Conservation (phyloP, 2,329 filamentous ascomycete genomes). For the Colletotrichum musicola region DNA sequence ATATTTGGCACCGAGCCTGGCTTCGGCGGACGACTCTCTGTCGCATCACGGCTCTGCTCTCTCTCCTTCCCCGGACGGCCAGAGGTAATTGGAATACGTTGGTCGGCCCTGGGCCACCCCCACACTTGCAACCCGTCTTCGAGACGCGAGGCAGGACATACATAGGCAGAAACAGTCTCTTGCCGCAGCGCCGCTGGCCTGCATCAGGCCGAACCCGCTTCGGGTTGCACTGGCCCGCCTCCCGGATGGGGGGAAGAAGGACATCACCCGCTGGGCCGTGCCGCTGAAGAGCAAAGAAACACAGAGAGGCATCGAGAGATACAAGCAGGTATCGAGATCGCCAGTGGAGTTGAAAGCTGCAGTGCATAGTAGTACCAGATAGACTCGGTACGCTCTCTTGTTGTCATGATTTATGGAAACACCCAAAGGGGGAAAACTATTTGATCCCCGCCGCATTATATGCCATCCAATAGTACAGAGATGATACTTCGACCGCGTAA, state of each 20-base stretch:
- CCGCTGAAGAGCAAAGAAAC: not conserved
- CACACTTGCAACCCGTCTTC: not conserved
- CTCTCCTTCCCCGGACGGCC: too few species aligned
- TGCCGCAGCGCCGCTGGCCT: not conserved
- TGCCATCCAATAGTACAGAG: not conserved
- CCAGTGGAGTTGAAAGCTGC: not conserved
- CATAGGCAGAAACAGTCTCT: not conserved
- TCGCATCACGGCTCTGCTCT: not conserved
- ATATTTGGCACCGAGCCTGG: not conserved
- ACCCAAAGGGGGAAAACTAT: too few species aligned
- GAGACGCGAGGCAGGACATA: not conserved
- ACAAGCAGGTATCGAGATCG: too few species aligned
- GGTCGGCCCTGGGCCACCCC: too few species aligned
- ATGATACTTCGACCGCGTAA: slow-evolving; percentile 4
- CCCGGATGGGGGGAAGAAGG: slow-evolving; percentile 5
- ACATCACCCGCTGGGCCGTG: not conserved
- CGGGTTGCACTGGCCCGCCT: not conserved
- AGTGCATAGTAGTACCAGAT: too few species aligned
- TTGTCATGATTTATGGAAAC: not conserved
- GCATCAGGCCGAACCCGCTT: not conserved
- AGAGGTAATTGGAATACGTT: too few species aligned
- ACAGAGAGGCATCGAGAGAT: too few species aligned
- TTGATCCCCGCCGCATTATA: not conserved
- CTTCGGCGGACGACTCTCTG: not conserved
- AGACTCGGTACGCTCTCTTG: too few species aligned